Evolutionary conservation across 768 basidiomycete species (phyloP).

Genomic region (Stropharia rugosoannulata): DNA sequence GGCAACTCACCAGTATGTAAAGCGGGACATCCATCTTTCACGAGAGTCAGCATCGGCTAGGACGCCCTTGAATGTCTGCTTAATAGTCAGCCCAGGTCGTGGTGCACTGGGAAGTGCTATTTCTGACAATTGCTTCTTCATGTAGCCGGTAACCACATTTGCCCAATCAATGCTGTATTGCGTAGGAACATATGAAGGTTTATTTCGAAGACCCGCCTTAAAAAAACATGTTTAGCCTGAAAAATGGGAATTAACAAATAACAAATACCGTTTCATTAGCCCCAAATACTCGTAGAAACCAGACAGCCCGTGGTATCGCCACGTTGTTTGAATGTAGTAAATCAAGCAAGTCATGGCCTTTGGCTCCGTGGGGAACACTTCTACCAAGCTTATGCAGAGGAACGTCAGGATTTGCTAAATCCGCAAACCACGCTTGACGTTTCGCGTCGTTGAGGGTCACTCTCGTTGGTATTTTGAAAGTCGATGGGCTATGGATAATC

Average conservation of each 20-base stretch:
- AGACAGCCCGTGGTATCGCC: constrained; percentile 78
- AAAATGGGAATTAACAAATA: not conserved
- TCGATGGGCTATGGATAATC: constrained; percentile 43
- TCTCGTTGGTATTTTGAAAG: constrained; percentile 80
- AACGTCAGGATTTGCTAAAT: constrained; percentile 78
- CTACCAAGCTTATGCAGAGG: constrained; percentile 81
- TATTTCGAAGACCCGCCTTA: constrained; percentile 74
- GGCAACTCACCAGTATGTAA: constrained; percentile 64
- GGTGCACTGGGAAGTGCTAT: constrained; percentile 81
- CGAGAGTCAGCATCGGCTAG: constrained; percentile 69
- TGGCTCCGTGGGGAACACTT: constrained; percentile 84
- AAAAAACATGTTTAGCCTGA: not conserved
- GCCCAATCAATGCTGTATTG: constrained; percentile 89
- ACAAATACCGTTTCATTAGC: constrained; percentile 75
- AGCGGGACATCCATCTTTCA: constrained; percentile 76
- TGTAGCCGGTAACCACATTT: constrained; percentile 72
- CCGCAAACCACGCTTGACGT: constrained; percentile 80
- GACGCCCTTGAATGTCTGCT: constrained; percentile 81
- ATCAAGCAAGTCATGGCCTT: constrained; percentile 82
- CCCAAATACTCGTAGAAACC: constrained; percentile 86
- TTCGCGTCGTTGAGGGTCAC: constrained; percentile 80
- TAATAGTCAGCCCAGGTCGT: constrained; percentile 74
- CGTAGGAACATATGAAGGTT: constrained; percentile 76
- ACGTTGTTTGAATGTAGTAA: constrained; percentile 75
- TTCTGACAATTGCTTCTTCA: constrained; percentile 80